Evolutionary conservation across 1,284 basidiomycete genomes (phyloP), one percentile per base, ranked within the genome.

Genomic region (Trichosporon sp.): DNA sequence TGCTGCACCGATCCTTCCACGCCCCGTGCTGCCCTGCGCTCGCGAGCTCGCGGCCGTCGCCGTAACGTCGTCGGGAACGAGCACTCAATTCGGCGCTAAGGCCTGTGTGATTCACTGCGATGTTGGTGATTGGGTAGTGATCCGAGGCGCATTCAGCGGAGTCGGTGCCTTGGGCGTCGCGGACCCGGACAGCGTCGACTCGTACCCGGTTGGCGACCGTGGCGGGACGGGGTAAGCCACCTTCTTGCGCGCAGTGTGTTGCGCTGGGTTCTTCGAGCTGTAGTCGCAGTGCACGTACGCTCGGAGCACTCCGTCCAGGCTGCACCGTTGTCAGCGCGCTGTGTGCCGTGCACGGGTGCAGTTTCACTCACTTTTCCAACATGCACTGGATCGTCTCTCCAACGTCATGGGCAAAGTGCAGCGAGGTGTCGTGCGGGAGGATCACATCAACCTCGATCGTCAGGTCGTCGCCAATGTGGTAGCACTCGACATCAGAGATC

Each of bases 401-500:
- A 0, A 85, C 71, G 72, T 86, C 82, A 70, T 85, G 84, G 8
- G 84, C 84, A 62, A 79, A 80, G 38, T 84, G 84, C 7, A 86
- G 73, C 0, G 81, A 76, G 12, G 82, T 84, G 1, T 80, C 72
- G 18, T 76, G 71, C 0, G 85, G 85, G 2, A 86, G 76, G 56
- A 86, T 83, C 21, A 85, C 81, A 65, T 84, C 83, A 29, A 83
- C 75, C 67, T 86, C 85, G 15, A 85, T 83, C 31, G 85, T 78
- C n/a, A 84, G 70, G 65, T 84, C 83, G 69, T 83, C 83, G 0
- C 82, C 82, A 35, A 83, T 80, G 73, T 83, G 82, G 73, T 84
- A 84, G 71, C 80, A 78, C 71, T 84, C 82, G 8, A 83, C 74
- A 51, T 77, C 79, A 0, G 75, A 77, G 56, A 84, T 81, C 65